phyloP scores from a whole-genome alignment of 345 rosid genomes.

The Laguncularia racemosa region DNA sequence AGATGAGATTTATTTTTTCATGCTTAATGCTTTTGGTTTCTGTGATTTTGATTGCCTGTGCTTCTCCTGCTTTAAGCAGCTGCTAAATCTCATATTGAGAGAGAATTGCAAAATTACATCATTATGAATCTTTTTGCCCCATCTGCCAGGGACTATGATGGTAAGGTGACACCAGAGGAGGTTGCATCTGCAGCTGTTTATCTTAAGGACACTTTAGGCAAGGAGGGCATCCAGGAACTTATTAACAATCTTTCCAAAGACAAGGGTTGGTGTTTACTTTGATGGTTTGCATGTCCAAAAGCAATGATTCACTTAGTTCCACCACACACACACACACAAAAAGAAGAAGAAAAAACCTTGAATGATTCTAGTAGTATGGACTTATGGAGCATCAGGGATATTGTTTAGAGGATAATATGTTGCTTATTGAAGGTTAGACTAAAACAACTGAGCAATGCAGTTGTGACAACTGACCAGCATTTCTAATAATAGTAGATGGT shows the following conservation, averaged over 20 bases:
- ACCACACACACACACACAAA: too few species aligned
- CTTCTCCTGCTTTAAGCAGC: too few species aligned
- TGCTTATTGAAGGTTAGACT: not conserved
- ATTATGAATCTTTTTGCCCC: conserved; percentile 7
- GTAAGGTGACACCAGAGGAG: conserved; percentile 91
- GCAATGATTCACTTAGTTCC: too few species aligned
- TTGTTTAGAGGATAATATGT: not conserved
- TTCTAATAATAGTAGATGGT: too few species aligned
- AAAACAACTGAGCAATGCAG: not conserved
- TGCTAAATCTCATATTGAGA: too few species aligned
- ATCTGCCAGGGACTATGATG: conserved; percentile 75
- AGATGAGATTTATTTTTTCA: not conserved
- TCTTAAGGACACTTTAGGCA: conserved; percentile 75
- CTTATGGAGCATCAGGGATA: not conserved
- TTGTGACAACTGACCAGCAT: too few species aligned
- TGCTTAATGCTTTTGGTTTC: too few species aligned
- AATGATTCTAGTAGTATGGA: not conserved
- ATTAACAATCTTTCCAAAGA: conserved; percentile 85
- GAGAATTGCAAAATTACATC: not conserved
- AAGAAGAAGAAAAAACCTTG: not conserved
- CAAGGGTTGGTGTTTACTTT: conserved; percentile 36
- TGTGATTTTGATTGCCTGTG: too few species aligned
- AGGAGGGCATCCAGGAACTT: conserved; percentile 89
- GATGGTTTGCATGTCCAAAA: too few species aligned
- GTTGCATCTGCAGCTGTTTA: conserved; percentile 85